Base-by-base conservation (phyloP, 768 basidiomycete genomes). In the Leccinellum rugosiceps region DNA sequence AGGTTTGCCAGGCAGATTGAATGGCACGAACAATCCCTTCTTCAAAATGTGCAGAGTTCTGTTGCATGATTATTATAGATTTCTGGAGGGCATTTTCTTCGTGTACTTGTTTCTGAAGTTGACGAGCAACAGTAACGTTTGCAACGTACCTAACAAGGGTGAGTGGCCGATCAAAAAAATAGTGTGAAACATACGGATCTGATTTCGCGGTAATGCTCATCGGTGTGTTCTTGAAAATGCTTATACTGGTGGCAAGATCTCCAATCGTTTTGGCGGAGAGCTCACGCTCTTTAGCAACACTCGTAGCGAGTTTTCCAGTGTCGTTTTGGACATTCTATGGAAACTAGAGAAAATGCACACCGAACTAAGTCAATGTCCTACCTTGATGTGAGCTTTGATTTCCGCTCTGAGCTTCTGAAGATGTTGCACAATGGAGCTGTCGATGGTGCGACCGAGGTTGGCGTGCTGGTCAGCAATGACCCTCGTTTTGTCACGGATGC, bases 81-180 rank as follows among this genome's bases (percentile, higher is more conserved):
- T 98, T 99, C 75, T 99, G 96, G 14, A 99, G 85, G 0, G 94
- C 86, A 69, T 99, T 99, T 75, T 99, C 97, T 75, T 97, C 96
- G 74, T 94, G 86, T 46, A 98, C 92, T 75, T 98, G 95, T 64
- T 90, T 92, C 61, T 86, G 83, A 15, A 97, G 84, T 70, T 97
- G 94, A 52, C 83, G 86, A 19, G 79, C 72, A 35, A 96, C 94
- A 55, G 83, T 77, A 55, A 78, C 75, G 70, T 94, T 92, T 57
- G 83, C 78, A 49, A 91, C 79, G 69, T 80, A 89, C 11, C 85
- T 87, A 55, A 51, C 25, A 43, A 14, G 25, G 28, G 31, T 60
- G 26, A 61, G 35, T 41, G 11, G 13, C 28, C 31, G 49, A 51
- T 31, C 43, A 6, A 10, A 17, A 15, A 35, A 46, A 45, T 17